Base-by-base conservation (phyloP, 2,329 filamentous ascomycete genomes). In the Lecanicillium sp. region DNA sequence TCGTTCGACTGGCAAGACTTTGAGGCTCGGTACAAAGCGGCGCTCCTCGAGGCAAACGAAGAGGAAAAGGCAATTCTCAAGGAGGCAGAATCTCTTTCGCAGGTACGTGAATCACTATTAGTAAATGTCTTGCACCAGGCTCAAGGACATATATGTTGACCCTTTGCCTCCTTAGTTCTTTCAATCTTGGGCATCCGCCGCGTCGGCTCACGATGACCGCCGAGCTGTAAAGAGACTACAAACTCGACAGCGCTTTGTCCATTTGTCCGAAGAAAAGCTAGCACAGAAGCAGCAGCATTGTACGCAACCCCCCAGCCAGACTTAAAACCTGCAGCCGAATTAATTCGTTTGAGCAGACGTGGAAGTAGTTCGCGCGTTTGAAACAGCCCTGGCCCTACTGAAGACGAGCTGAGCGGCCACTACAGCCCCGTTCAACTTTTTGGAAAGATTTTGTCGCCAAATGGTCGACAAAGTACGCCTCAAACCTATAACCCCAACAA, bases 1-100 rank as follows among this genome's bases (percentile, higher is more conserved):
- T 62, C 52, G 0, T 87, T 85, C 51, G 77, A 89, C 59, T 95
- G 88, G 88, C 67, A 80, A 3, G 73, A 81, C n/a, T 80, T 95
- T 22, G 72, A 88, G 57, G 54, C 65, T 2, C 75, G 77, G 30
- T 94, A 88, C 49, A 70, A 80, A 43, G 63, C 73, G 37, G 78
- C 77, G 14, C 73, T 94, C 50, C 60, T 67, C 12, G 68, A 79
- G 29, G 74, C 81, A 25, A 72, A 79, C 37, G 64, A 67, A 3
- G 63, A 78, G 3, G 87, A 95, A 54, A 68, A 70, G 32, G 65
- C 74, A 20, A 65, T 90, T 32, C 63, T 83, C 38, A 67, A 75
- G 15, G 80, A 89, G 45, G 86, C 83, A 46, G 69, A 78, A 13
- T 61, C 67, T 30, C 65, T 89, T n/a, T 71, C 83, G 45, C 73